Base-by-base conservation (phyloP, 2,329 filamentous ascomycete genomes). In the Nigrospora osmanthi region DNA sequence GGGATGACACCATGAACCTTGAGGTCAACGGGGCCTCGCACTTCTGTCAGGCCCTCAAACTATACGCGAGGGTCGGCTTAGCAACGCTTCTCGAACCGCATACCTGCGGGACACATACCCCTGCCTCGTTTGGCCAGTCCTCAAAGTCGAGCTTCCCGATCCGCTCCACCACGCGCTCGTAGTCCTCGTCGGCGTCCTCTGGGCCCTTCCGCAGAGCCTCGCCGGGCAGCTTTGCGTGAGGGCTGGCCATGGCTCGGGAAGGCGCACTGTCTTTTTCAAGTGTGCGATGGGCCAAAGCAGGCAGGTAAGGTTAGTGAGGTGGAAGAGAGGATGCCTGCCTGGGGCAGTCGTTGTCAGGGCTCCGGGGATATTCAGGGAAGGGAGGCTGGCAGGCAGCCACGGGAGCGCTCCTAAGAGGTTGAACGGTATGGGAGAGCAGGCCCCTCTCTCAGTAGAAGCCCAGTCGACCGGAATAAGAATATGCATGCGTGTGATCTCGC, bases 1-100 rank as follows among this genome's bases (percentile, higher is more conserved):
- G 88, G 88, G 42, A 93, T 88, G 0, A 62, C 61, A 11, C 88
- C 88, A 34, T 68, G 71, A 6, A 91, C 72, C 0, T 58, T 55
- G 12, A 91, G 72, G 40, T 81, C 69, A 4, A 89, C 66, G 0
- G 86, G 84, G 0, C 75, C 74, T 4, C 73, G 73, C 51, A 87
- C 76, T 54, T 89, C 82, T 12, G 78, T 78, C 36, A 83, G 69
- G 15, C 73, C 77, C 46, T 87, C 76, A 54, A 89, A 89, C 82
- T 88, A 15, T 6, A 12, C 12, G 11, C 3, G 12, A 7, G n/a
- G 2, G 34, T 42, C 40, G 42, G 28, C 2, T 28, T 28, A 28
- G 23, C 23, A 10, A 28, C 5, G 23, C 23, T 28, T 28, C 23
- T 28, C 23, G 23, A 28, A 10, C 23, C 9, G 23, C 9, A 2